Evolutionary conservation across 2,329 filamentous ascomycete genomes (phyloP).

Genomic region (Ophiostoma ulmi): DNA sequence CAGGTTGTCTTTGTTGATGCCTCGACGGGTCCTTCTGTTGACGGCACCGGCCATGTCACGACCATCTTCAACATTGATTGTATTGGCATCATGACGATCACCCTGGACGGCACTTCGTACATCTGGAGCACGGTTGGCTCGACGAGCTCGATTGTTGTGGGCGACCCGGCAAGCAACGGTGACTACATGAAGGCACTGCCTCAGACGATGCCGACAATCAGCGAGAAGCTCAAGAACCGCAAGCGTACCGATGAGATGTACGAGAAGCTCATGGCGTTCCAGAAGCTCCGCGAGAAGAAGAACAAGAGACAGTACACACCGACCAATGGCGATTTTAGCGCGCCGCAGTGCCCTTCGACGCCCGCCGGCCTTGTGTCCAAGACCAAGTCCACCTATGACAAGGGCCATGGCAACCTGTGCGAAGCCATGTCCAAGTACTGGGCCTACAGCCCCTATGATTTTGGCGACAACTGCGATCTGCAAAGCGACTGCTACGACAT

Average conservation of each 20-base stretch:
- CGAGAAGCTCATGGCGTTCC: conserved; percentile 16
- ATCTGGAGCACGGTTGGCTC: neutral
- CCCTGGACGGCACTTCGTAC: conserved; percentile 12
- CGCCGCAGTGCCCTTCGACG: conserved; percentile 17
- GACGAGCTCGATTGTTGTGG: conserved; percentile 3
- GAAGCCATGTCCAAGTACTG: conserved; percentile 22
- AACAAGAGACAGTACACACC: conserved; percentile 17
- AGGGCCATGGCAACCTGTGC: conserved; percentile 21
- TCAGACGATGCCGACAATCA: conserved; percentile 18
- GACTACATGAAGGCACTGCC: conserved; percentile 18
- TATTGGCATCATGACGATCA: conserved; percentile 20
- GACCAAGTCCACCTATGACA: conserved; percentile 15
- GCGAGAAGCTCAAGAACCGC: conserved; percentile 13
- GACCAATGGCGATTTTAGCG: conserved; percentile 21
- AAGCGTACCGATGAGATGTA: conserved; percentile 15
- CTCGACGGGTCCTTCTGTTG: conserved; percentile 16
- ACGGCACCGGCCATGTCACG: conserved; percentile 14
- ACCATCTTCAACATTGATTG: conserved; percentile 21
- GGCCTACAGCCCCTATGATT: conserved; percentile 20
- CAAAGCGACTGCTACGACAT: conserved; percentile 22
- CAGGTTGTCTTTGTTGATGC: conserved; percentile 19
- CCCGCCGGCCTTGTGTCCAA: conserved; percentile 13
- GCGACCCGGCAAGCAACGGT: conserved; percentile 9
- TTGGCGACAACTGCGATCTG: conserved; percentile 19
- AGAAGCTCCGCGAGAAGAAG: conserved; percentile 3